Percentiles rank a stretch among this genome's conserved stretches.
phyloP scores from a whole-genome alignment of 1,284 basidiomycete genomes.

The Cutaneotrichosporon sp. region DNA sequence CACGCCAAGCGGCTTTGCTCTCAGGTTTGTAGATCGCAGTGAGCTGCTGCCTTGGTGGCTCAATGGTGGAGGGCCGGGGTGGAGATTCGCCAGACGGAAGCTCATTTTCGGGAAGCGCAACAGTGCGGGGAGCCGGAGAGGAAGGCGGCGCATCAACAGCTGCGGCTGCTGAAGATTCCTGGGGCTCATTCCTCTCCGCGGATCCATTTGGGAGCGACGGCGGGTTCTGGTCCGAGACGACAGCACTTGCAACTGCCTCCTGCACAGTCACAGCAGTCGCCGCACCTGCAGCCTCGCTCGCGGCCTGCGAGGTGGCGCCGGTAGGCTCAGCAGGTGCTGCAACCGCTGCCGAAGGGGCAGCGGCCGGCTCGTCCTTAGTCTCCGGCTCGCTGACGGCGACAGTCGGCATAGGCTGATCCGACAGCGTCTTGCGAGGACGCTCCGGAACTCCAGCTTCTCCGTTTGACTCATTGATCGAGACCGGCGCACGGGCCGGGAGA shows the following conservation, averaged over 20 bases:
- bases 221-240: not conserved
- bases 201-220: constrained; percentile 17
- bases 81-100: constrained; percentile 11
- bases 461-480: constrained; percentile 33
- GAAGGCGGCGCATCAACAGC: constrained; percentile 29
- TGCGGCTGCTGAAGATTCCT: not conserved
- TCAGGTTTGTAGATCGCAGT: constrained; percentile 87
- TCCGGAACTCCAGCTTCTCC: constrained; percentile 20
- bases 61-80: not conserved
- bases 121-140: constrained; percentile 34
- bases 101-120: constrained; percentile 29
- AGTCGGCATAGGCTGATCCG: constrained; percentile 35
- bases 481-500: constrained; percentile 72
- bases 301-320: not conserved
- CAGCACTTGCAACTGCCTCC: not conserved
- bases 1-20: constrained; percentile 76
- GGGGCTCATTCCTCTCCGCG: not conserved
- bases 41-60: constrained; percentile 56
- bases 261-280: constrained; percentile 1
- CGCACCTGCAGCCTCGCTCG: not conserved
- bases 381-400: constrained; percentile 1
- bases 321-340: not conserved
- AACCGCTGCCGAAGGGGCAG: not conserved
- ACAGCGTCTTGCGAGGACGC: constrained; percentile 44
- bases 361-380: constrained; percentile 5